phyloP scores from a whole-genome alignment of 148 eudicot genomes.

The Rhododendron williamsianum region DNA sequence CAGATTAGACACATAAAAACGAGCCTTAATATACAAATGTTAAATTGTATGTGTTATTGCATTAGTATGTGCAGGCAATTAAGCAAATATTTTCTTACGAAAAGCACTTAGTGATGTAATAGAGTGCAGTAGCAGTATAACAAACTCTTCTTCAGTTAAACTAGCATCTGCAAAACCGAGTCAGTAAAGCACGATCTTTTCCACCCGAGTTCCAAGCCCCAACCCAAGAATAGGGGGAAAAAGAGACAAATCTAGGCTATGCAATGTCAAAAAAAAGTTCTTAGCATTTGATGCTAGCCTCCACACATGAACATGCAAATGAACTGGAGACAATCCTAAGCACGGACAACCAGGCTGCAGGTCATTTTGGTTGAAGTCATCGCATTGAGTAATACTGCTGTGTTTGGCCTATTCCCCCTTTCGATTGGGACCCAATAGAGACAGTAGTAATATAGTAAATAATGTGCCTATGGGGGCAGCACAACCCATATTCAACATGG shows the following conservation, averaged over 20 bases:
- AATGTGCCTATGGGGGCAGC: background rate
- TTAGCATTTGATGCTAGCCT: background rate
- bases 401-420: background rate
- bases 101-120: background rate
- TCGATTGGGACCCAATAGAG: background rate
- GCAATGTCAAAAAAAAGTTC: background rate
- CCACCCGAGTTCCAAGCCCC: background rate
- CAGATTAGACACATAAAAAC: background rate
- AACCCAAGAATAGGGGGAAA: no score
- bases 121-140: background rate
- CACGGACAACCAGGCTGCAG: background rate
- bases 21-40: background rate
- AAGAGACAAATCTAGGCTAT: background rate
- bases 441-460: background rate
- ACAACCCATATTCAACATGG: background rate
- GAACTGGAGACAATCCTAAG: background rate
- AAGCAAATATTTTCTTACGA: background rate
- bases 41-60: background rate
- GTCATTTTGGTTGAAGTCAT: background rate
- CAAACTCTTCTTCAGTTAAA: background rate
- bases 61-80: background rate
- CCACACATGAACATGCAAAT: background rate
- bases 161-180: background rate
- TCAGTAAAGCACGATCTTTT: background rate
- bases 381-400: background rate